Evolutionary conservation across 257 asterid species (phyloP), one percentile per base, ranked within the genome.

Genomic region (Capsicum pubescens): DNA sequence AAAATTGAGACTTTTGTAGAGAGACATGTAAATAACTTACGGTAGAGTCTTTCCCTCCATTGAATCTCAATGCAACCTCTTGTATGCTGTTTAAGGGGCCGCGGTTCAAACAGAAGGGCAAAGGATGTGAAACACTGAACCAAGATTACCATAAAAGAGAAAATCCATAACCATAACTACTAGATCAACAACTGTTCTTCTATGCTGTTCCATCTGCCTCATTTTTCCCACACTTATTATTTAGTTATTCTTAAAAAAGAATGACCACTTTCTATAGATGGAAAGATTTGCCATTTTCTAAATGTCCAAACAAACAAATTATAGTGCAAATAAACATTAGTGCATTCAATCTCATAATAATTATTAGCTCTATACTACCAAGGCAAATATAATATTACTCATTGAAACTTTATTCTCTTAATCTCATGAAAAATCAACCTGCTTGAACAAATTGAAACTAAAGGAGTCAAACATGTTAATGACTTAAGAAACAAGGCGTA

Each of bases 31-130:
- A 56, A 81, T 57, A 86, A 87, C 99, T 90, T 88, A 94, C 97
- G 46, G 98, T 94, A 48, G 99, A 95, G 89, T 94, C 98, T 87
- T 95, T 95, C 85, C 99, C 99, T 63, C 98, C 99, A 81, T 95
- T 95, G 87, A 95, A 95, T 93, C 99, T 95, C 88, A 95, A 89
- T 52, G 97, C 99, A 84, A 95, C 93, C 89, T 93, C 98, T 87
- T 93, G 96, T 80, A 91, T 87, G 82, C 99, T 95, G 97, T 72
- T 67, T 54, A 83, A 16, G 48, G 46, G 64, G 13, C 21, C 58
- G 0, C 15, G 26, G 2, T 52, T 54, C 32, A 52, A 76, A 76
- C 63, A 76, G 64, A 52, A 14, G 81, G 63, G 9, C 2, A 1
- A 76, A 76, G 44, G 64, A 76, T 26, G 64, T 52, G 81, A 76